phyloP scores from a whole-genome alignment of 106 monocot species.

The Agapanthus africanus region DNA sequence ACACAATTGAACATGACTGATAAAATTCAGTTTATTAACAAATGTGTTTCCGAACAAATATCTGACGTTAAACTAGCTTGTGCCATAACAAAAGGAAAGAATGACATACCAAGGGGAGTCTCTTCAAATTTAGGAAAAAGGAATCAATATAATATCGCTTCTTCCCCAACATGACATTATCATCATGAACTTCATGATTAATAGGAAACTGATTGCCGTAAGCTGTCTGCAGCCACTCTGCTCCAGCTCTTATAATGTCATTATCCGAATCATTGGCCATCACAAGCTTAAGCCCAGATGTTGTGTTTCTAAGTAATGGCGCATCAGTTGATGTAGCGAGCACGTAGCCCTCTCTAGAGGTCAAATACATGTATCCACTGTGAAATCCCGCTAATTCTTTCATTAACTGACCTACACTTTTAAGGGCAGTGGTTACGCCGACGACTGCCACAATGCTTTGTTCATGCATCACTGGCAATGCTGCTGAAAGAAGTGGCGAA shows the following conservation, averaged over 20 bases:
- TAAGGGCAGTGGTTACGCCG: conserved; percentile 41
- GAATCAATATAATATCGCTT: conserved; percentile 49
- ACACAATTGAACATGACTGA: too few relatives aligned
- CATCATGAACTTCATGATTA: conserved; percentile 44
- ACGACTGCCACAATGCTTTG: conserved; percentile 46
- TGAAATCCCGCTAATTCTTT: conserved; percentile 37
- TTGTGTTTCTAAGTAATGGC: conserved; percentile 35
- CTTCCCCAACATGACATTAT: conserved; percentile 35
- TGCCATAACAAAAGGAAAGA: too few relatives aligned
- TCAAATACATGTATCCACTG: conserved; percentile 53
- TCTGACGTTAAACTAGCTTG: too few relatives aligned
- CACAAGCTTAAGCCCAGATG: conserved; percentile 38
- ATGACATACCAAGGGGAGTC: conserved; percentile 41
- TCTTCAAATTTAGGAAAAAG: conserved; percentile 49
- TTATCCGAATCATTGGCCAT: conserved; percentile 38
- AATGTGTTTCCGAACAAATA: too few relatives aligned
- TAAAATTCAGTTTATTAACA: too few relatives aligned
- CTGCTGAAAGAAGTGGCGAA: conserved; percentile 50
- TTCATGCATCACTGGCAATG: conserved; percentile 36
- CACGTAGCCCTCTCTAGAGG: conserved; percentile 39
- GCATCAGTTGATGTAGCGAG: conserved; percentile 56
- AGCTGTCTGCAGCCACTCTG: conserved; percentile 34
- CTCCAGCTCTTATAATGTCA: conserved; percentile 35
- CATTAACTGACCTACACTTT: conserved; percentile 53
- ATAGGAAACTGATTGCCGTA: conserved; percentile 44